phyloP scores from a whole-genome alignment of 208 protist species.

The Wallacemonas sp. region DNA sequence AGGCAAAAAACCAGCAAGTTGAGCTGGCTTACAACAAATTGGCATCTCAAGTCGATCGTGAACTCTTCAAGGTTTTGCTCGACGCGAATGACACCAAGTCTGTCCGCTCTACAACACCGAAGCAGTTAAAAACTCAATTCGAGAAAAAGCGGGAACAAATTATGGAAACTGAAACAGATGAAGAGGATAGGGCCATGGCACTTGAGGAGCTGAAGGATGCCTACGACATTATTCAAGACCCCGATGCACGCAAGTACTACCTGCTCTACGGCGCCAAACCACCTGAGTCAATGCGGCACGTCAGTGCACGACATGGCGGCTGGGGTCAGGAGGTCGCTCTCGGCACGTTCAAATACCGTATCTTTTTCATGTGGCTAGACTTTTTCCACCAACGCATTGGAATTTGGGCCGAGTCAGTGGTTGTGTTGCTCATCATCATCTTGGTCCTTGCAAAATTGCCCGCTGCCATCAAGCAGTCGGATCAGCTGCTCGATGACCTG shows the following conservation, averaged over 20 bases:
- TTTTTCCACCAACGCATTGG: conserved; percentile 73
- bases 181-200: conserved; percentile 77
- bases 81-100: conserved; percentile 78
- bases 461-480: conserved; percentile 51
- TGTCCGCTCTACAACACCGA: conserved; percentile 38
- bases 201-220: conserved; percentile 85
- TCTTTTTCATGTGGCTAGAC: conserved; percentile 84
- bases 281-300: conserved; percentile 82
- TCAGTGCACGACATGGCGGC: conserved; percentile 74
- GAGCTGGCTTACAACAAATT: conserved; percentile 82
- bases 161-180: conserved; percentile 57
- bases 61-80: conserved; percentile 82
- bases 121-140: conserved; percentile 70
- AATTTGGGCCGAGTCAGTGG: conserved; percentile 71
- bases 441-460: conserved; percentile 72
- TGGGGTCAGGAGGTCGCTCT: conserved; percentile 85
- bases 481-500: conserved; percentile 66
- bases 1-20: conserved; percentile 76
- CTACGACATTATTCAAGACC: conserved; percentile 83
- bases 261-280: conserved; percentile 87
- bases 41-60: conserved; percentile 79
- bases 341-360: conserved; percentile 79
- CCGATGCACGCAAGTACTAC: conserved; percentile 88
- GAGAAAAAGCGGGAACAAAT: conserved; percentile 71
- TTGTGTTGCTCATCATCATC: conserved; percentile 49